Percentiles rank a stretch among this genome's conserved stretches.
These are phyloP conservation scores for Microdochium paspali DNA, from an alignment of 2,329 filamentous ascomycete species.

Conservation along the genomic window DNA sequence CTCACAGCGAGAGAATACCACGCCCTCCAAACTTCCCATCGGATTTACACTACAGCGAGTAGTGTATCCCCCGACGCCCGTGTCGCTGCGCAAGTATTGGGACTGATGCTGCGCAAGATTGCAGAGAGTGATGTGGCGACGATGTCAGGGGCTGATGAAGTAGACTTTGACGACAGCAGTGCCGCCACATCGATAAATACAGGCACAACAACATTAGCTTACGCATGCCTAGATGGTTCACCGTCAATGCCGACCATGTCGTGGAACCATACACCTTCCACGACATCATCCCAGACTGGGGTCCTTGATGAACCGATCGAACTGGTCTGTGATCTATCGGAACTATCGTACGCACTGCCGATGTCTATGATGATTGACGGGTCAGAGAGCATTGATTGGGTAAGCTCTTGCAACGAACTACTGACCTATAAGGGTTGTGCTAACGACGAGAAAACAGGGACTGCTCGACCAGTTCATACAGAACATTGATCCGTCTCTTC, in stretches of 20 bases:
- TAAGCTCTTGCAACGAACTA: neutral
- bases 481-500: neutral
- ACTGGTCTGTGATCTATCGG: neutral
- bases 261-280: neutral
- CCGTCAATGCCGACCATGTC: neutral
- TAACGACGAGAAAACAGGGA: neutral
- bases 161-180: neutral
- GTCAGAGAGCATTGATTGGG: neutral
- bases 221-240: no score
- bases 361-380: constrained; percentile 1
- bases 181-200: neutral
- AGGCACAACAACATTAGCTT: neutral
- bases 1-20: constrained; percentile 2
- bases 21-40: constrained; percentile 9
- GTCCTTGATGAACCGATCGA: neutral
- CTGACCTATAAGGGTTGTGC: no score
- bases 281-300: neutral
- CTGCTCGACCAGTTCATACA: neutral
- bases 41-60: constrained; percentile 10
- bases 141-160: neutral
- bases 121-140: constrained; percentile 2
- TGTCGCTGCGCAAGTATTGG: constrained; percentile 10
- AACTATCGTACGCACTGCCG: neutral
- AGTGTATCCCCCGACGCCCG: constrained; percentile 9
- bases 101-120: constrained; percentile 7